Evolutionary conservation across 2,329 filamentous ascomycete genomes (phyloP), one percentile per base, ranked within the genome.

Genomic region (Alternaria ethzedia): DNA sequence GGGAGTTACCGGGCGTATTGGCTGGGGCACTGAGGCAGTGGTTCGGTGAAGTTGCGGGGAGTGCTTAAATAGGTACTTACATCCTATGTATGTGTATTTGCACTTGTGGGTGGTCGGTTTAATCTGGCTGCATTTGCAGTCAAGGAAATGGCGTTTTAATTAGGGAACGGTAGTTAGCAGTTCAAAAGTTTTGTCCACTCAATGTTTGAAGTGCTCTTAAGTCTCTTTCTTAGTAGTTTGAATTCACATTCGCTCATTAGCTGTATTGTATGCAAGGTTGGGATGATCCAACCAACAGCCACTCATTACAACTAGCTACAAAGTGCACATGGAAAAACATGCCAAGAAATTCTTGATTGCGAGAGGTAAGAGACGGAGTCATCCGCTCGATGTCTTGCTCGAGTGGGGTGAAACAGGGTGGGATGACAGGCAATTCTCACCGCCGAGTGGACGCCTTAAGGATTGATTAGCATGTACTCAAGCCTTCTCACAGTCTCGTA

Each of bases 1-100:
- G 91, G 74, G 96, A 99, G 81, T 84, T 99, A 75, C 96, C 96
- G 5, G 90, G 89, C 32, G 94, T 97, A 46, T 81, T 99, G 80
- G 92, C 94, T 13, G 92, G 92, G 26, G 87, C 97, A 70, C 82
- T 99, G 82, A 91, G 95, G 82, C 96, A 96, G 70, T 99, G 96
- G 96, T 97, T 99, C 85, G 90, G 92, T 5, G 88, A 90, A 76
- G 87, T 90, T 71, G 88, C 88, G 26, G 84, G 84, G 15, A 73
- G 68, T 47, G 64, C 59, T 13, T 73, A 66, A 55, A 41, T 41
- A 41, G n/a, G 36, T 41, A 41, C n/a, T 17, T 41, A 41, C 36
- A 41, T 17, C n/a, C 15, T 41, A 17, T n/a, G 13, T 9, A 13
- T 15, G 49, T 12, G 20, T 41, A n/a, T 36, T n/a, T 10, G 11